Evolutionary conservation across 345 rosid species (phyloP).

Genomic region (Dimocarpus longan): DNA sequence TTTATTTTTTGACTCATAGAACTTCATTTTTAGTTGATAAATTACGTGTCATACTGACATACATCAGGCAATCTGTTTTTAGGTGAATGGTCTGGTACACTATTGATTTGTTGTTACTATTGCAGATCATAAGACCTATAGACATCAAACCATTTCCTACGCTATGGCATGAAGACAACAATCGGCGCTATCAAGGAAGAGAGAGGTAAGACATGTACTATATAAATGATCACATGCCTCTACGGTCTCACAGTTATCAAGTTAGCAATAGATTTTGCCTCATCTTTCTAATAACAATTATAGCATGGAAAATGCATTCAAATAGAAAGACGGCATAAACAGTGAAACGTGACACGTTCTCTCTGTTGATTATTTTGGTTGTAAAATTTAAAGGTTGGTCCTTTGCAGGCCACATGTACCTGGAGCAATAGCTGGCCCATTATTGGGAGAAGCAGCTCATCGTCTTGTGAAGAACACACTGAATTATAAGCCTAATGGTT

Average conservation of each 20-base stretch:
- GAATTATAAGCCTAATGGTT: slow-evolving; percentile 64
- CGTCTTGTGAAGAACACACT: slow-evolving; percentile 95
- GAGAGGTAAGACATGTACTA: slow-evolving; percentile 57
- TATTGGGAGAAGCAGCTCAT: slow-evolving; percentile 93
- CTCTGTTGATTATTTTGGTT: not conserved
- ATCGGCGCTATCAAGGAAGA: slow-evolving; percentile 76
- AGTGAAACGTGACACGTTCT: not conserved
- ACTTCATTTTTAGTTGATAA: not conserved
- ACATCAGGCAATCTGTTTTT: too few relatives aligned
- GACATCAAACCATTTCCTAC: slow-evolving; percentile 85
- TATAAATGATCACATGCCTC: not conserved
- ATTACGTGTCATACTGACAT: not conserved
- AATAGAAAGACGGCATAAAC: not conserved
- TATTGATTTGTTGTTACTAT: slow-evolving; percentile 6
- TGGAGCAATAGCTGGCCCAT: slow-evolving; percentile 74
- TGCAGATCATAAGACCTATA: slow-evolving; percentile 67
- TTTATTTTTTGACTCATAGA: not conserved
- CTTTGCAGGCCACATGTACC: slow-evolving; percentile 72
- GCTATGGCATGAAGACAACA: slow-evolving; percentile 92
- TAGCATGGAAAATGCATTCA: not conserved
- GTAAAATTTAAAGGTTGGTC: not conserved
- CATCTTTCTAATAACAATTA: not conserved
- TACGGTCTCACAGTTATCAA: not conserved
- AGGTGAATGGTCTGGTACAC: not conserved
- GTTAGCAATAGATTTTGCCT: slow-evolving; percentile 1